Conservation (phyloP, 2,329 filamentous ascomycete species). For the Microsporum audouinii region DNA sequence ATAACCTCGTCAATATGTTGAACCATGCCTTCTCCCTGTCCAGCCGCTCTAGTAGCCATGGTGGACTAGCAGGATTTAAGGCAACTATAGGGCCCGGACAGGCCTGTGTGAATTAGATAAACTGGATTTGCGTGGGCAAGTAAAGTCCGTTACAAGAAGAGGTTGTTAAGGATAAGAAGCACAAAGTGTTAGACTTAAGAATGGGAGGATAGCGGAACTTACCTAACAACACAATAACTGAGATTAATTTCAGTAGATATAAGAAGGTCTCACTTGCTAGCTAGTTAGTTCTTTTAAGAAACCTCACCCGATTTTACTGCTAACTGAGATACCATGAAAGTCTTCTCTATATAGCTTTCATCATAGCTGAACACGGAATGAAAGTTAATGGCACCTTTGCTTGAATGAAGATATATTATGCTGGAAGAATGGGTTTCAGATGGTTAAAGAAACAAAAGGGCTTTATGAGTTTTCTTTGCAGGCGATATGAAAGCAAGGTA, state of each 20-base stretch:
- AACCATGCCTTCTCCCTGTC: conserved; percentile 8
- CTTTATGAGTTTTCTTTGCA: too few relatives aligned
- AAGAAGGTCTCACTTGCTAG: neutral
- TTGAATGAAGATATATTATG: too few relatives aligned
- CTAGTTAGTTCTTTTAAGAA: neutral
- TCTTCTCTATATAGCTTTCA: too few relatives aligned
- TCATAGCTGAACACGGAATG: neutral
- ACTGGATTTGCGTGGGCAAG: neutral
- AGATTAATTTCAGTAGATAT: neutral
- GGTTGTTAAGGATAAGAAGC: neutral
- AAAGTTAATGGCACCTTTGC: too few relatives aligned
- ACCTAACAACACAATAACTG: neutral
- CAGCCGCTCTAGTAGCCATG: neutral
- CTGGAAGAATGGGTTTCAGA: too few relatives aligned
- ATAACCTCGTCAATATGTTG: conserved; percentile 22
- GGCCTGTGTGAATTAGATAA: neutral
- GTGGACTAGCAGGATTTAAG: neutral
- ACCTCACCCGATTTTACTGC: neutral
- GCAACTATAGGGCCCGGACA: neutral
- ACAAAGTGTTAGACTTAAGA: neutral
- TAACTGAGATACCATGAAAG: neutral
- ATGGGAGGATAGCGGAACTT: neutral
- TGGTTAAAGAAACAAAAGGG: too few relatives aligned
- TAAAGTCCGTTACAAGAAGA: neutral
- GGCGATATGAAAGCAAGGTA: too few relatives aligned